Base-by-base conservation (phyloP, 495 filamentous ascomycete species). In the Talaromyces borbonicus region DNA sequence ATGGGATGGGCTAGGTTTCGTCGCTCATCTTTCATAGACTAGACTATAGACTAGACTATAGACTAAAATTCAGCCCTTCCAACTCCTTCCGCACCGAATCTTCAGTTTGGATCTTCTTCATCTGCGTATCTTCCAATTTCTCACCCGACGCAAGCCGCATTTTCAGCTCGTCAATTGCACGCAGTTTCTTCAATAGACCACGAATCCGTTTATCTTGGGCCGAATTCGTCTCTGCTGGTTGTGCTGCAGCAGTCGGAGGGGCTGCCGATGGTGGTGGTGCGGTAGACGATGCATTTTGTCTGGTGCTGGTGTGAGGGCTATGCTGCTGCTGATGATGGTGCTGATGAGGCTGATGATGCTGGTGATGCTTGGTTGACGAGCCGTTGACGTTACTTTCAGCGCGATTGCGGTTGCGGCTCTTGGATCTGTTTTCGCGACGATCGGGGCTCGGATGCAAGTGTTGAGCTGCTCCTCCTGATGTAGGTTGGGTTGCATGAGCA, bases 101-200 rank as follows among this genome's bases (percentile, higher is more conserved):
- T 69, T 96, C 93, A 4, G 90, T 98, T 16, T 78, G 74, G 51
- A 98, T 98, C 75, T 98, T 98, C 77, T 92, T 93, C 72, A 97
- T 79, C 71, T 98, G 92, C 38, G 92, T 98, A 60, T 95, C 89
- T 65, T 98, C 92, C 47, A 98, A 61, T 70, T 95, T 96, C 74
- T 98, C 92, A 8, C 92, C 93, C 27, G 80, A 79, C 3, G 90
- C 92, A 50, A 86, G 79, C 43, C 92, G 78, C 88, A 95, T 92
- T 73, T 97, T 95, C 46, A 98, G 69, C 59, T 98, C 92, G 53
- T 97, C 92, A 56, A 98, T 98, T 9, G 92, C 92, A 4, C 92
- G 79, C 47, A 98, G 80, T 74, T 98, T 98, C 77, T 98, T 98
- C 61, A 93, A 72, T 49, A 98, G 72, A 18, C 84, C 84, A 19